Evolutionary conservation across 805 yeast genomes (phyloP).

Genomic region (Yarrowia sp.): DNA sequence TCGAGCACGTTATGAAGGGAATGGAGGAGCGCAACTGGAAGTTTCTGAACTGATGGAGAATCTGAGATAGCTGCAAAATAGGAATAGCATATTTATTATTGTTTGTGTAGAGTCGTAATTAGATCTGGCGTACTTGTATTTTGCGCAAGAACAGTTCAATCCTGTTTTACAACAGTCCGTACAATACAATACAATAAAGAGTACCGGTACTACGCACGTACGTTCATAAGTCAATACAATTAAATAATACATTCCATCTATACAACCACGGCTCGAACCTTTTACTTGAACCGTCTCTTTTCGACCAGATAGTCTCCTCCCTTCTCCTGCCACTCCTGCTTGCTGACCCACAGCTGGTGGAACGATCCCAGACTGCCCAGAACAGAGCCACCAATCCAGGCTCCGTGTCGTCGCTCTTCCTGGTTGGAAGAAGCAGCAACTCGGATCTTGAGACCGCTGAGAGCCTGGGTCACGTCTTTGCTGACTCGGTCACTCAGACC

Average conservation of each 20-base stretch:
- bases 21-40: slow-evolving; percentile 43
- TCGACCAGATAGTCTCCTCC: slow-evolving; percentile 78
- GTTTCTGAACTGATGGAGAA: slow-evolving; percentile 25
- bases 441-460: slow-evolving; percentile 84
- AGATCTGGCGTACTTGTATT: no score
- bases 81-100: slow-evolving; percentile 17
- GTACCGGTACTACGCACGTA: no score
- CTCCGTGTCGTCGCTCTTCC: slow-evolving; percentile 71
- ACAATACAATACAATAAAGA: no score
- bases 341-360: slow-evolving; percentile 95
- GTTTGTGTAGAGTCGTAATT: no score
- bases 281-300: slow-evolving; percentile 47
- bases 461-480: slow-evolving; percentile 61
- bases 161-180: background rate
- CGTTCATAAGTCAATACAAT: no score
- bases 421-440: slow-evolving; percentile 72
- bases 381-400: slow-evolving; percentile 93
- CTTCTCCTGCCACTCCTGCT: slow-evolving; percentile 80
- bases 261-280: background rate
- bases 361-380: slow-evolving; percentile 86
- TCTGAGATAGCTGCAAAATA: background rate
- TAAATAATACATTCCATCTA: slow-evolving; percentile 20
- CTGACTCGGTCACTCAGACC: slow-evolving; percentile 76
- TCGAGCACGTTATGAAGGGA: slow-evolving; percentile 48
- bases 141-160: no score